Conservation (phyloP, 163 green algal species). For the Scenedesmus sp. region DNA sequence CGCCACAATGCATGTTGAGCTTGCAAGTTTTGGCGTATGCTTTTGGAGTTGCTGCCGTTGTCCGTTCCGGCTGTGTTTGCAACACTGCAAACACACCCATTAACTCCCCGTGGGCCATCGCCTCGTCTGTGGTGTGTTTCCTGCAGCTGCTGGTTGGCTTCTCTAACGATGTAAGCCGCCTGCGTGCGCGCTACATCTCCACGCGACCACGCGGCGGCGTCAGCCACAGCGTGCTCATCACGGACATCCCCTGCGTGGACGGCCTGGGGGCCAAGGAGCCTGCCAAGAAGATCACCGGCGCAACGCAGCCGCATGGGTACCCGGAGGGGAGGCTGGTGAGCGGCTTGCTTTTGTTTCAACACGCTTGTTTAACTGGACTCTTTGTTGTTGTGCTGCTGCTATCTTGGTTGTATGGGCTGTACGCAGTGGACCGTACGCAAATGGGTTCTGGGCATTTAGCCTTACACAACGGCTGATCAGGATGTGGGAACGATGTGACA, state of each 20-base stretch:
- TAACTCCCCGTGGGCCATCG: too few relatives aligned
- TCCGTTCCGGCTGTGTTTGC: too few relatives aligned
- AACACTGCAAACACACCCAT: too few relatives aligned
- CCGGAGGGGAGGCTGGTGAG: background rate
- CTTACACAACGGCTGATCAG: too few relatives aligned
- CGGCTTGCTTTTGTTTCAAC: background rate
- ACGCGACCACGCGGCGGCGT: constrained; percentile 58
- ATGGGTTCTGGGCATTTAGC: too few relatives aligned
- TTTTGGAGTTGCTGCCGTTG: too few relatives aligned
- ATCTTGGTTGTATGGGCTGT: background rate
- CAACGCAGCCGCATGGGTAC: background rate
- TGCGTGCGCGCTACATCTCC: constrained; percentile 66
- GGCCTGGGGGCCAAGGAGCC: background rate
- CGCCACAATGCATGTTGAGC: too few relatives aligned
- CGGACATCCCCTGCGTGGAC: constrained; percentile 66
- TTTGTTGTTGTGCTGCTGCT: background rate
- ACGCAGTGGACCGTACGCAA: too few relatives aligned
- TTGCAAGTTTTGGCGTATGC: too few relatives aligned
- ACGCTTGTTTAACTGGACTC: background rate
- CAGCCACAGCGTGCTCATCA: constrained; percentile 70
- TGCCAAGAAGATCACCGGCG: background rate
- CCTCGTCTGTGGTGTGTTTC: too few relatives aligned
- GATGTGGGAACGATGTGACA: too few relatives aligned
- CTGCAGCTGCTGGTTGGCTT: constrained; percentile 54
- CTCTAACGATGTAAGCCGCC: constrained; percentile 45